phyloP scores from a whole-genome alignment of 148 eudicot species.

The Rhododendron griersonianum region DNA sequence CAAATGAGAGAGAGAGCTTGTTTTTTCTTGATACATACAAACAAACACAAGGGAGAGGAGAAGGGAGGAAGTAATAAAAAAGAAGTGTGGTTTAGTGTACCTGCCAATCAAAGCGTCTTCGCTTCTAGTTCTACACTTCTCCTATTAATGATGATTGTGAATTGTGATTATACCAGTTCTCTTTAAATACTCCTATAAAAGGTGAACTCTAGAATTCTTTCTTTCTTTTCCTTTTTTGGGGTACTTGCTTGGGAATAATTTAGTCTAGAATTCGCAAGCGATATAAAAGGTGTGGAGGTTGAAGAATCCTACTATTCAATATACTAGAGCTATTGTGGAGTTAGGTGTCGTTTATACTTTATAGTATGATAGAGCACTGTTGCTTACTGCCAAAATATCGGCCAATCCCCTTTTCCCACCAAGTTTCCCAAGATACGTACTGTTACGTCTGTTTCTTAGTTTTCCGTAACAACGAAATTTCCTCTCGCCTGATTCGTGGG shows the following conservation, averaged over 20 bases:
- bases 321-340: background rate
- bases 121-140: background rate
- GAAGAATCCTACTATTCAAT: background rate
- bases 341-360: background rate
- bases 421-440: background rate
- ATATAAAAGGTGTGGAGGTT: background rate
- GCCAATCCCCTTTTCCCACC: background rate
- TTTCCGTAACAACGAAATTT: background rate
- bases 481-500: background rate
- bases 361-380: too few relatives aligned
- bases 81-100: background rate
- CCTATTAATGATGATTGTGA: background rate
- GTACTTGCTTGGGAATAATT: background rate
- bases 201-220: too few relatives aligned
- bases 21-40: background rate
- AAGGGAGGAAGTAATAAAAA: background rate
- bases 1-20: background rate
- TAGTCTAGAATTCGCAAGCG: background rate
- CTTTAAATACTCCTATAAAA: too few relatives aligned
- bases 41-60: background rate
- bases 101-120: slow-evolving; percentile 13
- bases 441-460: background rate
- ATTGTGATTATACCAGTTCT: background rate
- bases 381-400: background rate
- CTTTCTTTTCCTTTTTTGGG: background rate